Evolutionary conservation across 257 asterid species (phyloP).

Genomic region (Solanum corneliomulleri): DNA sequence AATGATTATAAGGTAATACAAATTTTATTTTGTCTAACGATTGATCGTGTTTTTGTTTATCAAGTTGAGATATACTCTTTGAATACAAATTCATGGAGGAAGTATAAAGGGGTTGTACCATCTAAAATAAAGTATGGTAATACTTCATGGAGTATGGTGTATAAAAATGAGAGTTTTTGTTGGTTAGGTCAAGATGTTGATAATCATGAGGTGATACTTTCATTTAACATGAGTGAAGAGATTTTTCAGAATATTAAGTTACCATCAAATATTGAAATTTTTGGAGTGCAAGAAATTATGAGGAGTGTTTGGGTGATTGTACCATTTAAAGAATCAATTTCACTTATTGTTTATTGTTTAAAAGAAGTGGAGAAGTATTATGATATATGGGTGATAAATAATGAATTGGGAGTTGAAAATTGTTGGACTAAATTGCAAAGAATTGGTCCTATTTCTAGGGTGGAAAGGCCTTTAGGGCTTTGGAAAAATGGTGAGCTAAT

Average conservation of each 20-base stretch:
- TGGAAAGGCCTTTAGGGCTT: conserved; percentile 48
- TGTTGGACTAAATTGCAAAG: conserved; percentile 26
- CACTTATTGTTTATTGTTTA: conserved; percentile 30
- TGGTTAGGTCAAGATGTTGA: conserved; percentile 53
- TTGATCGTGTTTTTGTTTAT: conserved; percentile 1
- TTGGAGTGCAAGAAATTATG: conserved; percentile 21
- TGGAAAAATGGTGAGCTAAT: conserved; percentile 24
- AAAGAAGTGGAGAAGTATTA: conserved; percentile 21
- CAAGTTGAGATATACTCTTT: conserved; percentile 45
- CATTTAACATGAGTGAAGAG: conserved; percentile 23
- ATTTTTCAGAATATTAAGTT: conserved; percentile 26
- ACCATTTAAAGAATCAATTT: conserved; percentile 24
- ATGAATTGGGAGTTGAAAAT: conserved; percentile 7
- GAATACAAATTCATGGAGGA: conserved; percentile 26
- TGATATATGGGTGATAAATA: conserved; percentile 32
- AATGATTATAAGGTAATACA: conserved; percentile 40
- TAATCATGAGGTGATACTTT: conserved; percentile 23
- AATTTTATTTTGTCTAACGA: conserved; percentile 23
- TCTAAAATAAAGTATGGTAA: conserved; percentile 37
- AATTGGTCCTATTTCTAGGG: conserved; percentile 34
- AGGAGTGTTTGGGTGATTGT: conserved; percentile 37
- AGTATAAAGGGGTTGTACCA: conserved; percentile 15
- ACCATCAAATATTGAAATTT: conserved; percentile 19
- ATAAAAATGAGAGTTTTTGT: conserved; percentile 32
- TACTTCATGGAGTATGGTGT: conserved; percentile 41